Evolutionary conservation across 2,329 filamentous ascomycete genomes (phyloP).

Genomic region (Fusarium nelsonii): DNA sequence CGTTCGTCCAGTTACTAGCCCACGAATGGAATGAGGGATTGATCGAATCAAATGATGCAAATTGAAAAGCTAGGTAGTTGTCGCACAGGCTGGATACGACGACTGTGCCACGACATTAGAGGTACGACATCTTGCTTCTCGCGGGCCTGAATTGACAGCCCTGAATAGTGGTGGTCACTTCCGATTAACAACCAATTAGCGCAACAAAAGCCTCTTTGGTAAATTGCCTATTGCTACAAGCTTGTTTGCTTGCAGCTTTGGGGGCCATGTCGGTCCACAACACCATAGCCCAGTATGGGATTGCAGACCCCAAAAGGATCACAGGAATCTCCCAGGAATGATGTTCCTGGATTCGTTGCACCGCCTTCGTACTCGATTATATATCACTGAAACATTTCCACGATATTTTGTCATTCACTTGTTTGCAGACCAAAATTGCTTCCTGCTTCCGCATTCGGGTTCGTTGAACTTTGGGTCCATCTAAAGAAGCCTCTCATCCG

Average conservation of each 20-base stretch:
- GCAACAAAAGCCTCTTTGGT: background rate
- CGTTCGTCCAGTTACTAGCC: background rate
- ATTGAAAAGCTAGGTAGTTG: constrained; percentile 7
- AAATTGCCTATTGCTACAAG: constrained; percentile 18
- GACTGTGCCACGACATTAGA: constrained; percentile 5
- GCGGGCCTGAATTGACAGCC: constrained; percentile 23
- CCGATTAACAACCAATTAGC: constrained; percentile 21
- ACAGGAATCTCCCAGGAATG: constrained; percentile 7
- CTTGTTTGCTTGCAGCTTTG: constrained; percentile 39
- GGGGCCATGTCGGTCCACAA: constrained; percentile 31
- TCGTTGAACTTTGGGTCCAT: constrained; percentile 34
- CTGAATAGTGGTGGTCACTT: constrained; percentile 31
- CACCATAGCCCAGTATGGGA: constrained; percentile 22
- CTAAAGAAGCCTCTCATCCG: constrained; percentile 37
- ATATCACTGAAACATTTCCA: constrained; percentile 27
- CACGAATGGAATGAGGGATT: background rate
- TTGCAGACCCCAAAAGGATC: constrained; percentile 21
- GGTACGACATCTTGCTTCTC: constrained; percentile 24
- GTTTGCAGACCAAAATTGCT: constrained; percentile 37
- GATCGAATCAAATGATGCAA: background rate
- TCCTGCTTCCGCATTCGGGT: constrained; percentile 35
- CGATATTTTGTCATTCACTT: constrained; percentile 8
- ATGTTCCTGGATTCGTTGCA: constrained; percentile 19
- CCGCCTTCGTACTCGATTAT: constrained; percentile 34
- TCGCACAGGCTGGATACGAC: constrained; percentile 37